phyloP scores from a whole-genome alignment of 495 filamentous ascomycete genomes.

The Podospora conica region DNA sequence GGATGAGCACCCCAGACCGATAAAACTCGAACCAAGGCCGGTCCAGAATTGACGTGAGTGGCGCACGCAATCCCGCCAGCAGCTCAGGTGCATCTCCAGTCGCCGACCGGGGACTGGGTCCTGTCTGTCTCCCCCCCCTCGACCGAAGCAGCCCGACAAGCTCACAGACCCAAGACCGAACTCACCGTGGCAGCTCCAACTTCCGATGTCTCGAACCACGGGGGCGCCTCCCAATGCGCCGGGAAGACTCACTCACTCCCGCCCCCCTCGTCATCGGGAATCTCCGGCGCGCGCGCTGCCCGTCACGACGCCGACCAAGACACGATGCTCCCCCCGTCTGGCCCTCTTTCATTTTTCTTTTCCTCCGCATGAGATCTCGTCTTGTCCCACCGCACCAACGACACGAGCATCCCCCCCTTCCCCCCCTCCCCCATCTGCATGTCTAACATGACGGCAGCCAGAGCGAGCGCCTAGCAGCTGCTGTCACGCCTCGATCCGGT shows the following conservation, averaged over 20 bases:
- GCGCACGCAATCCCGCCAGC: background rate
- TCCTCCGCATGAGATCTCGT: slow-evolving; percentile 8
- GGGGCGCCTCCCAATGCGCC: background rate
- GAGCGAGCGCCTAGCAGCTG: background rate
- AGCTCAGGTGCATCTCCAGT: background rate
- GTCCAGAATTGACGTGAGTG: background rate
- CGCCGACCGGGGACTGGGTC: background rate
- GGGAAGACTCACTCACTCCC: background rate
- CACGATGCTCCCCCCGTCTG: background rate
- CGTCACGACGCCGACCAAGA: background rate
- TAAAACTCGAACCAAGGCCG: background rate
- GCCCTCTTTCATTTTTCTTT: background rate
- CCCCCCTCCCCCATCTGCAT: background rate
- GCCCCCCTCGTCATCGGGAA: background rate
- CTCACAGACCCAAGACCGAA: background rate
- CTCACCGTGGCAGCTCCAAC: background rate
- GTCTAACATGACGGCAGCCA: background rate
- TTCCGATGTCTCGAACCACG: background rate
- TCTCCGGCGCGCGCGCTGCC: background rate
- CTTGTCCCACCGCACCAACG: slow-evolving; percentile 1
- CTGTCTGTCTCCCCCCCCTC: background rate
- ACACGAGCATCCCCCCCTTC: background rate
- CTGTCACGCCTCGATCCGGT: slow-evolving; percentile 8
- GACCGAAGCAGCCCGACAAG: background rate
- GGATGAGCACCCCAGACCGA: background rate